A percentile compares a stretch with the other conserved stretches of the same genome.
These are phyloP conservation scores for Staphylotrichum tortipilum DNA, from an alignment of 495 filamentous ascomycete species.

Conservation along the genomic window DNA sequence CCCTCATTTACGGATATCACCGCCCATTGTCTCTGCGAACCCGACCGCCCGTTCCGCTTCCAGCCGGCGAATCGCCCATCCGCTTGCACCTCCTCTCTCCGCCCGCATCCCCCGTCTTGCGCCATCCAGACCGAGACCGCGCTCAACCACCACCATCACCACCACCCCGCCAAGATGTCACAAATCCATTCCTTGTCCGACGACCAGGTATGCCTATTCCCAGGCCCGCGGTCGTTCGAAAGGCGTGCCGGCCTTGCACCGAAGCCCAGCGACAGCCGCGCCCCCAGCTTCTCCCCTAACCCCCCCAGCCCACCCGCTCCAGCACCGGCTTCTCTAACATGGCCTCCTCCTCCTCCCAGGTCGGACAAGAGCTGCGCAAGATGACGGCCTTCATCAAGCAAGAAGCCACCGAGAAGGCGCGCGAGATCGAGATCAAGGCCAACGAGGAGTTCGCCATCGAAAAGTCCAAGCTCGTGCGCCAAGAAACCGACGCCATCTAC, in stretches of 20 bases:
- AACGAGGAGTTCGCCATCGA: slow-evolving; percentile 98
- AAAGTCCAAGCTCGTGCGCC: slow-evolving; percentile 93
- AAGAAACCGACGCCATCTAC: slow-evolving; percentile 91
- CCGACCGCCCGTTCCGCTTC: no score
- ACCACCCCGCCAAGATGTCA: slow-evolving; percentile 88
- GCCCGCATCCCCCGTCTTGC: slow-evolving; percentile 13
- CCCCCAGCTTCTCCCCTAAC: slow-evolving; percentile 9
- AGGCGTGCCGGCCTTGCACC: not conserved
- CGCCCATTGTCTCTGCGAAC: no score
- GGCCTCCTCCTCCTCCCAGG: slow-evolving; percentile 47
- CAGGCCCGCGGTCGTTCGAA: not conserved
- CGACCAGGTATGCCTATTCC: slow-evolving; percentile 64
- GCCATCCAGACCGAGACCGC: not conserved
- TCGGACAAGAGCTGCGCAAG: slow-evolving; percentile 92
- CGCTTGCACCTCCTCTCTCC: no score
- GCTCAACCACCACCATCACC: slow-evolving; percentile 17
- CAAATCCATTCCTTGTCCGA: slow-evolving; percentile 89
- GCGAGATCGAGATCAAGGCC: slow-evolving; percentile 94
- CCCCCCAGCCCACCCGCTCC: slow-evolving; percentile 3
- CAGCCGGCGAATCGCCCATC: no score
- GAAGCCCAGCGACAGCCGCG: not conserved
- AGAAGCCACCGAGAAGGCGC: slow-evolving; percentile 92
- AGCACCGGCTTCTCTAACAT: not conserved
- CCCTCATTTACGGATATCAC: no score
- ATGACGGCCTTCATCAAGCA: slow-evolving; percentile 99